Evolutionary conservation across 768 basidiomycete species (phyloP), one percentile per base, ranked within the genome.

Genomic region (Psilocybe cubensis): DNA sequence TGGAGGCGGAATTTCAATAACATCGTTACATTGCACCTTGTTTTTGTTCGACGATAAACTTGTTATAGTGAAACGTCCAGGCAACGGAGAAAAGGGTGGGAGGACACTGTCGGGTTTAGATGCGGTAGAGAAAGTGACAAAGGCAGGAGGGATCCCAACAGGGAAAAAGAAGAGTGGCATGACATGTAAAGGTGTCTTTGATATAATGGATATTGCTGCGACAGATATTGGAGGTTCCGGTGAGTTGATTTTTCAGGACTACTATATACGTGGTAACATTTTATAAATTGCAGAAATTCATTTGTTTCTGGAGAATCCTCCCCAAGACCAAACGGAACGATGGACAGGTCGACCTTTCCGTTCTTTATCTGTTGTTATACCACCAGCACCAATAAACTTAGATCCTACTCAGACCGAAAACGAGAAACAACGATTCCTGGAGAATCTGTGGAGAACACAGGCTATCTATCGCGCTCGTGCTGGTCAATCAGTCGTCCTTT

Each of bases 41-140:
- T 91, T 98, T 70, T 79, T 99, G 44, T 98, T 99, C 69, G 91
- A 95, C 60, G 96, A 99, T 74, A 93, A 93, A 66, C 77, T 99
- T 20, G 81, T 98, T 69, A 86, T 99, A 58, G 91, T 88, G 45
- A 98, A 98, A 74, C 83, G 97, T 24, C 91, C 83, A 41, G 85
- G 76, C 28, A 89, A 80, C 66, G 88, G 85, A 40, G 92, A 90
- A 70, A 94, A 84, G 73, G 81, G 83, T 41, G 94, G 90, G 3
- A 83, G 84, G 45, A 70, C 80, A 9, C 70, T 94, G 46, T 79
- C 90, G 3, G 93, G 94, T 1, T 73, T 96, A 52, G 90, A 94
- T 62, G 87, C 90, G 23, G 73, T 91, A 12, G 92, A 94, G 46
- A 91, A 84, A 67, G 68, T 90, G 28, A 84, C 84, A 1, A 89